These are phyloP conservation scores for Populus tremula DNA, from an alignment of 345 rosid species.

Conservation along the genomic window DNA sequence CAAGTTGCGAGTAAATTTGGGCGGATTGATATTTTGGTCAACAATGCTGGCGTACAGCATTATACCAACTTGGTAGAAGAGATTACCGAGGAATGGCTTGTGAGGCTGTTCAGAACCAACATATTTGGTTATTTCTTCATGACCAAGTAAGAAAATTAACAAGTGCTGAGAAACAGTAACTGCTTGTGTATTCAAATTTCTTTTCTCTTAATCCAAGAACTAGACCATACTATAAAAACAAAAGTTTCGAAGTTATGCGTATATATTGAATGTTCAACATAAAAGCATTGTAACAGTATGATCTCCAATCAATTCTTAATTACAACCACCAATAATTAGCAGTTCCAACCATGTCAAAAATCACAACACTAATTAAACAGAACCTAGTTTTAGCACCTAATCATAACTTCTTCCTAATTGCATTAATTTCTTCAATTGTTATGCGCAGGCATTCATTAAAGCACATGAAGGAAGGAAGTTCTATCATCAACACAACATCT, in stretches of 20 bases:
- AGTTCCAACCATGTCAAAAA: no score
- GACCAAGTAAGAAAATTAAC: neutral
- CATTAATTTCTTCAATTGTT: neutral
- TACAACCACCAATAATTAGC: no score
- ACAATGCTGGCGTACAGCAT: neutral
- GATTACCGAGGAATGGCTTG: neutral
- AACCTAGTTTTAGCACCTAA: no score
- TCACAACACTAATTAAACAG: no score
- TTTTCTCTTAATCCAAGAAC: no score
- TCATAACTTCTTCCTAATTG: no score
- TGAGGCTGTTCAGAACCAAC: slow-evolving; percentile 12
- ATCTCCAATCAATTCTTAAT: no score
- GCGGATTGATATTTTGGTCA: slow-evolving; percentile 9
- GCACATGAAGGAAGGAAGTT: slow-evolving; percentile 78
- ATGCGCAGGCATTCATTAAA: slow-evolving; percentile 51
- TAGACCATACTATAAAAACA: no score
- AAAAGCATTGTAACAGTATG: no score
- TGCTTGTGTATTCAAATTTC: no score
- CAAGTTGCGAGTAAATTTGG: slow-evolving; percentile 1
- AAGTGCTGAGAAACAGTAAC: no score
- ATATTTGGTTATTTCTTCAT: slow-evolving; percentile 8
- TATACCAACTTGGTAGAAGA: neutral
- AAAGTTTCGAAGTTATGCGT: no score
- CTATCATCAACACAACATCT: slow-evolving; percentile 72
- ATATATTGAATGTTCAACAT: neutral